Percentiles rank a stretch among this genome's conserved stretches.
phyloP scores from a whole-genome alignment of 2,329 filamentous ascomycete species.

The Cytospora leucostoma region DNA sequence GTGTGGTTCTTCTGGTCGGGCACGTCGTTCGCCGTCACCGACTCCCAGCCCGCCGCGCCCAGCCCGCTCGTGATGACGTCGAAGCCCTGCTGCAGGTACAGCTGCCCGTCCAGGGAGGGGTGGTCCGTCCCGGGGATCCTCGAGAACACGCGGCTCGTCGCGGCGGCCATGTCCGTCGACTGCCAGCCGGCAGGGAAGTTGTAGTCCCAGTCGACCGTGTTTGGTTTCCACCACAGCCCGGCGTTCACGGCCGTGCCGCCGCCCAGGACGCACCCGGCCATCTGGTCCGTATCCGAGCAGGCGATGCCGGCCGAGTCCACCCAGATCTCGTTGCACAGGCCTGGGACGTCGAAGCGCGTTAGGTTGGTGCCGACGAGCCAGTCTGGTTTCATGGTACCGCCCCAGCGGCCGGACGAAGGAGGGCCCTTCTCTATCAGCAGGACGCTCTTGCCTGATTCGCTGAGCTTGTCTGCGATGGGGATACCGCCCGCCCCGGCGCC shows the following conservation, averaged over 20 bases:
- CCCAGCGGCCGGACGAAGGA: conserved; percentile 60
- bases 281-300: conserved; percentile 65
- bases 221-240: conserved; percentile 67
- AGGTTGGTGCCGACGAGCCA: conserved; percentile 61
- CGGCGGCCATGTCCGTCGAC: conserved; percentile 58
- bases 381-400: conserved; percentile 56
- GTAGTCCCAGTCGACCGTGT: conserved; percentile 67
- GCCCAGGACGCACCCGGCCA: conserved; percentile 67
- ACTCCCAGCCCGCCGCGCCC: conserved; percentile 60
- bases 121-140: conserved; percentile 70
- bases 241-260: conserved; percentile 64
- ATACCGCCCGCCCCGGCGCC: conserved; percentile 63
- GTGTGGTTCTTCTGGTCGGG: conserved; percentile 66
- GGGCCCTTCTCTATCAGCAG: conserved; percentile 58
- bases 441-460: conserved; percentile 61
- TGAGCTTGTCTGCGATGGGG: conserved; percentile 59
- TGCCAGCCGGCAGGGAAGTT: conserved; percentile 76
- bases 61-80: conserved; percentile 63
- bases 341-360: conserved; percentile 66
- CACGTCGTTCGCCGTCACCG: conserved; percentile 56
- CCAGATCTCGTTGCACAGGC: conserved; percentile 69
- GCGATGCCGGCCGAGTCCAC: conserved; percentile 59
- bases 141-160: conserved; percentile 63
- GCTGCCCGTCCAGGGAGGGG: conserved; percentile 66
- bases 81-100: conserved; percentile 69